phyloP scores from a whole-genome alignment of 2,329 filamentous ascomycete species.

The Ilyonectria sp. region DNA sequence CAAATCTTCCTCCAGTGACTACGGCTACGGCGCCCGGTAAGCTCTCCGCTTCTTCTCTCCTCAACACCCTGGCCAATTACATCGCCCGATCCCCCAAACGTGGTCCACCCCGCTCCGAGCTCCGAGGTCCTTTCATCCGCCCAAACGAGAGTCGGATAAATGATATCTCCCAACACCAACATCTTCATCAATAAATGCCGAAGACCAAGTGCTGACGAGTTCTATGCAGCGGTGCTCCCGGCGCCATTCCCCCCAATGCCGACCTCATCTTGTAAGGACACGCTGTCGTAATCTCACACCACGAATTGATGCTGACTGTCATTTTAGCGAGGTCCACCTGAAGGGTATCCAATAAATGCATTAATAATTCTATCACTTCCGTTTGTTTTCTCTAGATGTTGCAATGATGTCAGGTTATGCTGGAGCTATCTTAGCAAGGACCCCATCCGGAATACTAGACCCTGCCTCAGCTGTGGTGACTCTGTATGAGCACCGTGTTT shows the following conservation, averaged over 20 bases:
- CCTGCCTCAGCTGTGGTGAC: too few relatives aligned
- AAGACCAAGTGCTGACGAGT: slow-evolving; percentile 28
- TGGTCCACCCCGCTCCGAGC: not conserved
- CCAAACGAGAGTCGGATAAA: not conserved
- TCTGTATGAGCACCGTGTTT: too few relatives aligned
- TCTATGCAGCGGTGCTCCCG: slow-evolving; percentile 78
- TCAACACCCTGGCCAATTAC: slow-evolving; percentile 23
- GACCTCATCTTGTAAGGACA: slow-evolving; percentile 83
- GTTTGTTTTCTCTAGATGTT: slow-evolving; percentile 28
- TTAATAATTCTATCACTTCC: slow-evolving; percentile 3
- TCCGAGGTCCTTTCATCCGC: not conserved
- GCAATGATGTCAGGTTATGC: too few relatives aligned
- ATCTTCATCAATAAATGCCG: not conserved
- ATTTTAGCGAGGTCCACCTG: too few relatives aligned
- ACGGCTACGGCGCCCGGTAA: slow-evolving; percentile 75
- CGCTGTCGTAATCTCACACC: not conserved
- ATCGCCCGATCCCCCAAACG: slow-evolving; percentile 63
- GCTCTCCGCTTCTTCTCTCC: slow-evolving; percentile 42
- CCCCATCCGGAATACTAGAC: too few relatives aligned
- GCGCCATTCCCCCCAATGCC: slow-evolving; percentile 81
- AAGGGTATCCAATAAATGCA: too few relatives aligned
- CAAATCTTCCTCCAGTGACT: slow-evolving; percentile 64
- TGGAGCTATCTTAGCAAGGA: too few relatives aligned
- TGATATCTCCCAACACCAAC: not conserved
- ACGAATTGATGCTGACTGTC: not conserved